A percentile compares a stretch with the other conserved stretches of the same genome.
Evolutionary conservation across 768 basidiomycete species (phyloP).

Genomic region (Phylloporus arenicola): DNA sequence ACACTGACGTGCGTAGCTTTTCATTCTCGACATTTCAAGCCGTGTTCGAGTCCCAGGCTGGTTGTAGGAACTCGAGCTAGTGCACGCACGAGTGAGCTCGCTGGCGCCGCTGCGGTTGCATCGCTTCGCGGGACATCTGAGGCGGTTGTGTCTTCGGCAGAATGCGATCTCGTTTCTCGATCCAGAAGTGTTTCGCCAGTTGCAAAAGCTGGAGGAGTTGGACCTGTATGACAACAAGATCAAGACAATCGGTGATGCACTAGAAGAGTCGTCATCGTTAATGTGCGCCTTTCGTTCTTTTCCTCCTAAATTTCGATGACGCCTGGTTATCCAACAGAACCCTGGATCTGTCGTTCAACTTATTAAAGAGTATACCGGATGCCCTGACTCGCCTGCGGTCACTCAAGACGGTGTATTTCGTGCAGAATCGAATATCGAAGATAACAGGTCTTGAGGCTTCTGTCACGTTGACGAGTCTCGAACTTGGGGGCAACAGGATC

Average conservation of each 20-base stretch:
- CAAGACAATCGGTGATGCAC: constrained; percentile 61
- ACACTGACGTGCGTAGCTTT: constrained; percentile 60
- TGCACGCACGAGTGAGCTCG: constrained; percentile 72
- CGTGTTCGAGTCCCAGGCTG: neutral
- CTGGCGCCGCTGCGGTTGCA: constrained; percentile 62
- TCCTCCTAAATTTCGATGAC: neutral
- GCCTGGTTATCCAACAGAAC: constrained; percentile 40
- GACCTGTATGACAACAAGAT: constrained; percentile 97
- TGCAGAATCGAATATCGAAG: constrained; percentile 89
- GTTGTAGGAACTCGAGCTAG: constrained; percentile 75
- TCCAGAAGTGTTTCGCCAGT: constrained; percentile 58
- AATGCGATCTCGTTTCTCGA: constrained; percentile 74
- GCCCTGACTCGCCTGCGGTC: constrained; percentile 51
- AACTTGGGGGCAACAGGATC: constrained; percentile 90
- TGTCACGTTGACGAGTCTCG: constrained; percentile 69
- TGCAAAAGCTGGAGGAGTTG: constrained; percentile 76
- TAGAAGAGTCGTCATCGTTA: constrained; percentile 53
- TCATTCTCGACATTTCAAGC: neutral
- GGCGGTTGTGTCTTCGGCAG: constrained; percentile 78
- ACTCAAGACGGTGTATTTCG: constrained; percentile 82
- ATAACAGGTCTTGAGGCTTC: constrained; percentile 62
- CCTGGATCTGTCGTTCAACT: constrained; percentile 94
- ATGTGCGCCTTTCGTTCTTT: constrained; percentile 38
- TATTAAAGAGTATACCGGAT: constrained; percentile 68
- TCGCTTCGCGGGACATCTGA: constrained; percentile 66